phyloP scores from a whole-genome alignment of 352 stramenopile genomes.

The Globisporangium nodosum region DNA sequence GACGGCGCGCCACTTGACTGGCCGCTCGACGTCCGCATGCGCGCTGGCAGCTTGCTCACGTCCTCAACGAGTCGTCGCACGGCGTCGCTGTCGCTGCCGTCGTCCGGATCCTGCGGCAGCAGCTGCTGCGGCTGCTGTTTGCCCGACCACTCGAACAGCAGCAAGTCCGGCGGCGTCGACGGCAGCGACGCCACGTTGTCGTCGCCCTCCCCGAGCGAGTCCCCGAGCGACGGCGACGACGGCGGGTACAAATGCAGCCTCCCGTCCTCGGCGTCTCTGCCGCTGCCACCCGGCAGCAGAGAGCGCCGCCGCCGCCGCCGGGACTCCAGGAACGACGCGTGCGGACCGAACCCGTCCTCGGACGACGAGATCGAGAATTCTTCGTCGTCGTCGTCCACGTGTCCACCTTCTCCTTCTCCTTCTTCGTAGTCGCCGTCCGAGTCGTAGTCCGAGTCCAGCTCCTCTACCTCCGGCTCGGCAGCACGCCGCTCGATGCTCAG shows the following conservation, averaged over 20 bases:
- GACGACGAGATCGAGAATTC: slow-evolving; percentile 12
- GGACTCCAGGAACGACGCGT: slow-evolving; percentile 1
- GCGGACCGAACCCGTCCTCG: slow-evolving; percentile 4
- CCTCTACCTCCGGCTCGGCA: slow-evolving; percentile 2
- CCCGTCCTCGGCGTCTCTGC: neutral
- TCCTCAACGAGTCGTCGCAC: slow-evolving; percentile 56
- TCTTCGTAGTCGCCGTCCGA: slow-evolving; percentile 1
- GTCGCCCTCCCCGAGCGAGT: slow-evolving; percentile 11
- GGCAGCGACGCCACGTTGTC: slow-evolving; percentile 13
- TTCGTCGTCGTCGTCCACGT: slow-evolving; percentile 7
- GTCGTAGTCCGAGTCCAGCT: neutral
- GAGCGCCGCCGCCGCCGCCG: neutral
- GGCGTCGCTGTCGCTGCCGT: slow-evolving; percentile 31
- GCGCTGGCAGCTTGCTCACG: slow-evolving; percentile 32
- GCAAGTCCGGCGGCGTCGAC: neutral
- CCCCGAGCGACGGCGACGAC: neutral
- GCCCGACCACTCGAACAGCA: slow-evolving; percentile 4
- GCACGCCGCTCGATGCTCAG: slow-evolving; percentile 16
- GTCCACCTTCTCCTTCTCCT: neutral
- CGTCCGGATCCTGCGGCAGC: neutral
- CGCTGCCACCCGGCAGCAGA: neutral
- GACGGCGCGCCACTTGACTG: slow-evolving; percentile 47
- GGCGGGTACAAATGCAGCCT: neutral
- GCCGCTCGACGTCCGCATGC: slow-evolving; percentile 45
- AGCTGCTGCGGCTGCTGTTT: slow-evolving; percentile 3